phyloP scores from a whole-genome alignment of 495 filamentous ascomycete species.

The Cladorrhinum samala region DNA sequence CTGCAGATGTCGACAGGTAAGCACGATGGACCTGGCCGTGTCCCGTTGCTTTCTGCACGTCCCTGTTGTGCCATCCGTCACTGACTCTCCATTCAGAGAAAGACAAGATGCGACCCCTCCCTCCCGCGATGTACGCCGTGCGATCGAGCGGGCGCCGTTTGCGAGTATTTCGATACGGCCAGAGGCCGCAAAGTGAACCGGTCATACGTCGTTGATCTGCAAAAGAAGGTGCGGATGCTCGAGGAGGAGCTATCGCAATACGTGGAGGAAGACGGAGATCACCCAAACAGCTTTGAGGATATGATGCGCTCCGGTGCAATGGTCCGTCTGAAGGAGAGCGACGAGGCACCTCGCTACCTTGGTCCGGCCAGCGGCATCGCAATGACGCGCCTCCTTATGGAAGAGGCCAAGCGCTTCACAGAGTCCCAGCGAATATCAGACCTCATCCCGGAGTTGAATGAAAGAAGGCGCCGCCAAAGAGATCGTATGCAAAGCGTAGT shows the following conservation, averaged over 20 bases:
- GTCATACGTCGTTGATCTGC: constrained; percentile 80
- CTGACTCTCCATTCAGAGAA: constrained; percentile 66
- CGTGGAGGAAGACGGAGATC: constrained; percentile 55
- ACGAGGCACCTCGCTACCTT: constrained; percentile 77
- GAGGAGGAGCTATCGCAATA: constrained; percentile 64
- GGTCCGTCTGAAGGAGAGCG: constrained; percentile 71
- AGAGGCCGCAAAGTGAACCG: constrained; percentile 72
- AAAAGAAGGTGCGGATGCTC: constrained; percentile 70
- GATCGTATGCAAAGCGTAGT: constrained; percentile 33
- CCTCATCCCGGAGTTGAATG: constrained; percentile 63
- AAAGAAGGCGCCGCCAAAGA: constrained; percentile 22
- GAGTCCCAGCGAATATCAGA: constrained; percentile 80
- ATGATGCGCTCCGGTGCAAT: constrained; percentile 77
- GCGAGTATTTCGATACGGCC: constrained; percentile 88
- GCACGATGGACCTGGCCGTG: constrained; percentile 14
- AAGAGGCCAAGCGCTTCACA: constrained; percentile 83
- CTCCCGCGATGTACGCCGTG: constrained; percentile 89
- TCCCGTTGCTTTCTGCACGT: background rate
- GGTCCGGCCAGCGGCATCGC: constrained; percentile 90
- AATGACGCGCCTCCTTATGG: constrained; percentile 89
- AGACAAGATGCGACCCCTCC: constrained; percentile 88
- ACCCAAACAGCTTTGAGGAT: constrained; percentile 63
- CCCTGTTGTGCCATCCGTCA: too few relatives aligned
- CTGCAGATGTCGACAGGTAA: constrained; percentile 69
- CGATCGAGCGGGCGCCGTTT: constrained; percentile 79